Evolutionary conservation across 2,329 filamentous ascomycete species (phyloP).

Genomic region (Alternaria ethzedia): DNA sequence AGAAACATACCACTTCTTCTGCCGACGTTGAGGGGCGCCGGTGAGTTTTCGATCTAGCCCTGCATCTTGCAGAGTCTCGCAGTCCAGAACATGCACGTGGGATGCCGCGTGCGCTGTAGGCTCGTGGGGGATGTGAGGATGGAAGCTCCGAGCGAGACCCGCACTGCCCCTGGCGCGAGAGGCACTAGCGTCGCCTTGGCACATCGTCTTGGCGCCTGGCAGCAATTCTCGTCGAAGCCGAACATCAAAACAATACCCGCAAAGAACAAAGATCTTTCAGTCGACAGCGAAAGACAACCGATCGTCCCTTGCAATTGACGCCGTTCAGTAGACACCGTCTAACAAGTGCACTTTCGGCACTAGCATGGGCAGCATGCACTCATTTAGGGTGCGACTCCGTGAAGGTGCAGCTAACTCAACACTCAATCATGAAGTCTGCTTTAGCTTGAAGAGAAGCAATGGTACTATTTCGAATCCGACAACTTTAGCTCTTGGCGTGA

Average conservation of each 20-base stretch:
- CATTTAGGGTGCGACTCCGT: not conserved
- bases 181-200: not conserved
- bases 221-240: not conserved
- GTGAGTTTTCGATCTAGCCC: not conserved
- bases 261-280: not conserved
- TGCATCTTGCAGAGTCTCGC: not conserved
- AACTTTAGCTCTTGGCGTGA: not conserved
- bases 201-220: not conserved
- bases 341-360: not conserved
- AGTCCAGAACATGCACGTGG: not conserved
- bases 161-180: not conserved
- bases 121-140: not conserved
- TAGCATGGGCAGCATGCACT: not conserved
- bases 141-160: not conserved
- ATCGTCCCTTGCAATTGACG: fast-evolving
- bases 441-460: not conserved
- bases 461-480: not conserved
- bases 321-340: no score
- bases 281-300: not conserved
- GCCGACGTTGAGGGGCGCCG: not conserved
- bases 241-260: not conserved
- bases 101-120: not conserved
- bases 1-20: not conserved
- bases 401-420: not conserved
- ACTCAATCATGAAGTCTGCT: not conserved